Conservation (phyloP, 495 filamentous ascomycete species). For the Chaetomium cochliodes region DNA sequence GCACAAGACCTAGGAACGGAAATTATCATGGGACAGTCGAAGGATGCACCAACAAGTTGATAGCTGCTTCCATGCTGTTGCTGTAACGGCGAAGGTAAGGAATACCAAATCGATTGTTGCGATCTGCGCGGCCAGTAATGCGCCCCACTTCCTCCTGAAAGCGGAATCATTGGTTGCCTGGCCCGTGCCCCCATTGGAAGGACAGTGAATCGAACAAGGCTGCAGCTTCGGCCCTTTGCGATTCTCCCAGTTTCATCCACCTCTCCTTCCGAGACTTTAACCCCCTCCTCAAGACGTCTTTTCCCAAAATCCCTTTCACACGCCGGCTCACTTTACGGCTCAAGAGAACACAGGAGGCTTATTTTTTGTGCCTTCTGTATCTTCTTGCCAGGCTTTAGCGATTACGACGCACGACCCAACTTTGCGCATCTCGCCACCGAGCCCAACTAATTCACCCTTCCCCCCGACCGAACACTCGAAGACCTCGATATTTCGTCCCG, state of each 20-base stretch:
- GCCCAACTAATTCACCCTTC: neutral
- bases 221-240: constrained; percentile 23
- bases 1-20: neutral
- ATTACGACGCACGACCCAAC: neutral
- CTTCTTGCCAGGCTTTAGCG: neutral
- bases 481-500: neutral
- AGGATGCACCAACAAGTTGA: neutral
- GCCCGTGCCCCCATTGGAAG: neutral
- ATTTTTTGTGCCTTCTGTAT: constrained; percentile 13
- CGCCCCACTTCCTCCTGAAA: neutral
- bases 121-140: neutral
- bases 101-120: too few species aligned
- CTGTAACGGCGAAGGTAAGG: too few species aligned
- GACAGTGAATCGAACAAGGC: constrained; percentile 22
- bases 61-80: too few species aligned
- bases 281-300: constrained; percentile 32
- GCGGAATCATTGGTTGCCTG: neutral
- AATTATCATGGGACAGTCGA: neutral
- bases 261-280: constrained; percentile 25
- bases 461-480: neutral
- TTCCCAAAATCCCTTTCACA: constrained; percentile 21
- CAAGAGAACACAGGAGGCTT: constrained; percentile 10
- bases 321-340: constrained; percentile 9
- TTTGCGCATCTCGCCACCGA: constrained; percentile 9
- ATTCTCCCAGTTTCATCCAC: constrained; percentile 35